Evolutionary conservation across 2,329 filamentous ascomycete species (phyloP), one percentile per base, ranked within the genome.

Genomic region (Aciculosporium take): DNA sequence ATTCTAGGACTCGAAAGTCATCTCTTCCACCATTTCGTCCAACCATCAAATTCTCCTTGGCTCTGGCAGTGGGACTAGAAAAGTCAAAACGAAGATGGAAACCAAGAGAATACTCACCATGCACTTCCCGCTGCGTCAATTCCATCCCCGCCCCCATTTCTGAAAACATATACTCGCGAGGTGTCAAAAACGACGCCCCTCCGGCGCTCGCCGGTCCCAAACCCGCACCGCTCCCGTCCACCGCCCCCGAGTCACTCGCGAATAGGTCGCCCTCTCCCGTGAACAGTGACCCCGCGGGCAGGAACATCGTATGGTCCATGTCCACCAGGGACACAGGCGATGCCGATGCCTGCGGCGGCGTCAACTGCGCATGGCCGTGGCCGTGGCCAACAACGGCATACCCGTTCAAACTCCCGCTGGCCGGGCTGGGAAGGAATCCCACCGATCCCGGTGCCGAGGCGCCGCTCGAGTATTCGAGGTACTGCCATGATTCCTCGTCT

Each of bases 391-490:
- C 54, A 33, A 74, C 55, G 10, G 61, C 62, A 55, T 66, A 75
- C 18, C 71, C 70, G 29, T 62, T 64, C 48, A 74, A 53, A 45
- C 71, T 74, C 12, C 65, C 63, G 48, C 64, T 70, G 9, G 64
- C 64, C 5, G 72, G 71, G 46, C 71, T 72, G 21, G 66, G 63
- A 15, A 69, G 56, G 45, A 72, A 68, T 15, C 61, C 64, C 8
- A 64, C 56, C 0, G 65, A 66, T 0, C 56, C 61, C 0, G 63
- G 49, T 3, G 51, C 57, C 13, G 61, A 62, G 23, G 52, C 55
- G 42, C 54, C 49, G 37, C 54, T 54, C 25, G 57, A 51, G 42
- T 59, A 58, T 44, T 65, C 59, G 44, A 67, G 53, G 34, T 63
- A 62, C 39, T 67, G 61, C 65, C 67, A 68, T 40, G 64, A 62